A percentile compares a stretch with the other conserved stretches of the same genome.
Evolutionary conservation across 1,284 basidiomycete species (phyloP).

Genomic region (Xanthoconium separans): DNA sequence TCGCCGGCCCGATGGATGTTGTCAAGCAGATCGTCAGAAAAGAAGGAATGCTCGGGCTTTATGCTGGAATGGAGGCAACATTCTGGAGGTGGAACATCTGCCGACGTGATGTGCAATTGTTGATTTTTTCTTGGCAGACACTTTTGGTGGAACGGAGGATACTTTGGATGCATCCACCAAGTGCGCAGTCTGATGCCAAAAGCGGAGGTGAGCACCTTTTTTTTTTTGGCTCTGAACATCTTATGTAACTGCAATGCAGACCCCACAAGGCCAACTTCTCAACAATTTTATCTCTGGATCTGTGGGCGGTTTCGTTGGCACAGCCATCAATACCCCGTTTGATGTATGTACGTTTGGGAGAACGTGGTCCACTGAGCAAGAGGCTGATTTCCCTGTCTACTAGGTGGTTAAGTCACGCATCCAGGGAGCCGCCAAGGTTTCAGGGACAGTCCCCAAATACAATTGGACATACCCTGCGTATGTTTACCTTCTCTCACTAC

Average conservation of each 20-base stretch:
- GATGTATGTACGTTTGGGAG: constrained; percentile 48
- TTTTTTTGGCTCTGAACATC: neutral
- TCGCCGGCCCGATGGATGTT: constrained; percentile 89
- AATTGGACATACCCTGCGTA: constrained; percentile 90
- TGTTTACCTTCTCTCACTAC: constrained; percentile 10
- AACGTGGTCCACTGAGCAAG: neutral
- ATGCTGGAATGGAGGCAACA: constrained; percentile 92
- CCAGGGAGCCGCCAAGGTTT: constrained; percentile 69
- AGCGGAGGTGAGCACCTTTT: constrained; percentile 56
- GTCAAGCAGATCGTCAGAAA: constrained; percentile 75
- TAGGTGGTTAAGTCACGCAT: constrained; percentile 94
- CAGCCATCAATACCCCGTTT: constrained; percentile 76
- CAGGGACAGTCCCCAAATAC: constrained; percentile 78
- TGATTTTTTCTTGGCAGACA: constrained; percentile 48
- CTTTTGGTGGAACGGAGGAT: constrained; percentile 91
- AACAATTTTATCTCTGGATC: constrained; percentile 94
- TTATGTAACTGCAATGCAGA: constrained; percentile 38
- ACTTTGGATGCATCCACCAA: constrained; percentile 90
- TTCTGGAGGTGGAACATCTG: constrained; percentile 75
- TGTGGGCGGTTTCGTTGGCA: constrained; percentile 90
- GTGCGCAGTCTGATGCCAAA: constrained; percentile 81
- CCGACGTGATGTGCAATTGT: neutral
- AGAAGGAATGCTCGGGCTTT: constrained; percentile 83
- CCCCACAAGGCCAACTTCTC: constrained; percentile 67
- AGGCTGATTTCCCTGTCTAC: constrained; percentile 1